Base-by-base conservation (phyloP, 2,329 filamentous ascomycete species). In the Exophiala calicioides region DNA sequence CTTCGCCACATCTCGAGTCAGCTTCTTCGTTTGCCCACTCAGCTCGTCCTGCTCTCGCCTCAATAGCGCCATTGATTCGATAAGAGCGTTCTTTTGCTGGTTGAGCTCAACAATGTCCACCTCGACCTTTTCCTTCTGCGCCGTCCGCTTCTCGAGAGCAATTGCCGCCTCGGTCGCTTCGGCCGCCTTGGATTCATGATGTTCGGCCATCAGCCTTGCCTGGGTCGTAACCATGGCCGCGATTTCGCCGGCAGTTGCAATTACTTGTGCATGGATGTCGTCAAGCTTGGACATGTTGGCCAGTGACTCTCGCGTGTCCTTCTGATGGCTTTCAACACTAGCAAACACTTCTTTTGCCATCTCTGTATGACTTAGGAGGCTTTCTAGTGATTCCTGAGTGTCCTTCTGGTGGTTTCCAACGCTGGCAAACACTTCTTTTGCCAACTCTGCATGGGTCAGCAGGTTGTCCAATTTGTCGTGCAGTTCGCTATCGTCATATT, bases 251-350 rank as follows among this genome's bases (percentile, higher is more conserved):
- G 91, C 90, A 1, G 89, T 95, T 49, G 83, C 78, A 64, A 88
- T 81, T 46, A 98, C 89, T 58, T 95, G 87, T 55, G 86, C 79
- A 61, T 96, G 89, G 39, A 97, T 93, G 65, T 90, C 81, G 57
- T 96, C 89, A 4, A 98, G 78, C 18, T 88, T 87, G 53, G 86
- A 85, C 34, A 96, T 79, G 58, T 90, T 88, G 4, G 78, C 75
- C 26, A 88, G 80, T 1, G 86, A 82, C 61, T 88, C 84, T 40
- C 79, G 79, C 0, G 87, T 79, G 15, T 80, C 77, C 19, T 81
- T 75, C 23, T 79, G 81, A 61, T 87, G 81, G 39, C 79, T 79
- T 30, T 89, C 69, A 15, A 81, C 67, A 56, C 70, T 70, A 56
- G 76, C 71, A 12, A 77, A 71, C 60, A 75, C 74, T 50, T 66